A percentile compares a stretch with the other conserved stretches of the same genome.
These are phyloP conservation scores for Alternaria sp. DNA, from an alignment of 2,329 filamentous ascomycete genomes.

Conservation along the genomic window DNA sequence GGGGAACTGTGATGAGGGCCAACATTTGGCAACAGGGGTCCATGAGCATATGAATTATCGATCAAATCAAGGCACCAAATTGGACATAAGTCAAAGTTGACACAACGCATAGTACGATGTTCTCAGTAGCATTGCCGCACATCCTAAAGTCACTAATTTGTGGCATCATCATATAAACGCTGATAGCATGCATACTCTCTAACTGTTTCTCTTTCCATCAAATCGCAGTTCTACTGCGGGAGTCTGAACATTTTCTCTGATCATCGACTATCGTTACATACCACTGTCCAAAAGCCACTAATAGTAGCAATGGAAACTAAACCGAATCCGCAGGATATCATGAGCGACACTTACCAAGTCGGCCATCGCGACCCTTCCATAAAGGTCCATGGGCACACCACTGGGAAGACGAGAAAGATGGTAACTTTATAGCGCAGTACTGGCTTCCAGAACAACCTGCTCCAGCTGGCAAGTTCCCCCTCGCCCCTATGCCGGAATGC, in stretches of 20 bases:
- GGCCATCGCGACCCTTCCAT: not conserved
- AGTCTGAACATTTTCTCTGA: too few relatives aligned
- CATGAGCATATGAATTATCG: not conserved
- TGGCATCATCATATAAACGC: not conserved
- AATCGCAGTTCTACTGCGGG: not conserved
- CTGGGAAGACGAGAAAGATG: not conserved
- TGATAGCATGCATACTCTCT: not conserved
- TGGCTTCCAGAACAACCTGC: not conserved
- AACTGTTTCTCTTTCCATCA: not conserved
- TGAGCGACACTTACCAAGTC: not conserved
- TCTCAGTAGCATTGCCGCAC: not conserved
- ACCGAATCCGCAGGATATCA: not conserved
- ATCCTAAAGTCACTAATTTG: not conserved
- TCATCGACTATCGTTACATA: too few relatives aligned
- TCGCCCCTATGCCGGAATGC: not conserved
- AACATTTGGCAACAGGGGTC: too few relatives aligned
- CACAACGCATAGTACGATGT: not conserved
- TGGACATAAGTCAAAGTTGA: not conserved
- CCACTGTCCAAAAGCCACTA: not conserved
- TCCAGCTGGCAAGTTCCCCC: not conserved
- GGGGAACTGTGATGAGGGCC: not conserved
- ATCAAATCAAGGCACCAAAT: not conserved
- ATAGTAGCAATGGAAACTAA: not conserved
- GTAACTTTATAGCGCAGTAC: not conserved
- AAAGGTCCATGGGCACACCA: slow-evolving; percentile 2